Base-by-base conservation (phyloP, 169 alveolate species). In the Plasmodium gallinaceum region DNA sequence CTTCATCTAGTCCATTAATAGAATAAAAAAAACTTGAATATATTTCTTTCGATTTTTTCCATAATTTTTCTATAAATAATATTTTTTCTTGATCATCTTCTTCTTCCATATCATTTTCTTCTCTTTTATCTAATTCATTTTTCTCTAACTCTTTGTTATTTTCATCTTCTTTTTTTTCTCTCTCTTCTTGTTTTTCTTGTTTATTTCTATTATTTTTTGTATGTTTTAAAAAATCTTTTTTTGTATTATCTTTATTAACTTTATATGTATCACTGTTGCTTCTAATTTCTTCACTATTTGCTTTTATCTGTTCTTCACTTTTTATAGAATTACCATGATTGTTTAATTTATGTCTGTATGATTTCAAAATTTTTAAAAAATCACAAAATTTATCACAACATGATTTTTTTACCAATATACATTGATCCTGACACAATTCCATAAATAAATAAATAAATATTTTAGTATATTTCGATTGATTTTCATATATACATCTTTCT, bases 1-100 rank as follows among this genome's bases (percentile, higher is more conserved):
- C 92, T 71, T 86, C 92, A 73, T 86, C 92, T 75, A 86, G 39
- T 24, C 92, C 92, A 71, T 86, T 64, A 12, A 86, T 60, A 22
- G 92, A 60, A 52, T 26, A 86, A 43, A 86, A 86, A 70, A 70
- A 86, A 60, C 69, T 18, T 7, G 57, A 26, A 24, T 86, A 86
- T 70, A 86, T 86, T 71, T 86, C 88, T 42, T 65, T 54, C n/a
- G 87, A 69, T 42, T 39, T 74, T 45, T 71, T 71, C 92, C 88
- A 86, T 52, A 61, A 26, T 48, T 71, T 69, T 12, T 86, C 72
- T 42, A 66, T 37, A 83, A 83, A 68, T 51, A 60, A 14, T 75
- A 42, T 75, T 45, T 7, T 20, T 18, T 22, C 22, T 48, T 46
- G 7, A 2, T 66, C 18, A 8, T 20, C 0, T 66, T 66, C 1